A percentile compares a stretch with the other conserved stretches of the same genome.
phyloP scores from a whole-genome alignment of 2,329 filamentous ascomycete genomes.

The Microdochium trichocladiopsis region DNA sequence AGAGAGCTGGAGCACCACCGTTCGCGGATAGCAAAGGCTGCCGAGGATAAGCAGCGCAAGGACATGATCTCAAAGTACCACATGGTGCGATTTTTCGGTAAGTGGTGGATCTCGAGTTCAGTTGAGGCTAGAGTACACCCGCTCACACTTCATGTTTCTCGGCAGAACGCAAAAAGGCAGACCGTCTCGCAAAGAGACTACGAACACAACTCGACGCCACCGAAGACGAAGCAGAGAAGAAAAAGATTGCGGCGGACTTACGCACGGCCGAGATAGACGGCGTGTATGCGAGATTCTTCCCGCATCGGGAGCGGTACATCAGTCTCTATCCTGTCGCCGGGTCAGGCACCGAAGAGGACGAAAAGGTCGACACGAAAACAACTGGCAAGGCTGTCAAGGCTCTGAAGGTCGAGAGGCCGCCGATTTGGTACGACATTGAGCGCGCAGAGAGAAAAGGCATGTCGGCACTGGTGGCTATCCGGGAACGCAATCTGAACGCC shows the following conservation, averaged over 20 bases:
- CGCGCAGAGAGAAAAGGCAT: conserved; percentile 41
- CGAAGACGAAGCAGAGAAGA: conserved; percentile 42
- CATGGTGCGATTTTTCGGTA: conserved; percentile 80
- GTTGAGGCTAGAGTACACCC: conserved; percentile 2
- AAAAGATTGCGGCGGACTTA: conserved; percentile 47
- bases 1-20: conserved; percentile 62
- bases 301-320: conserved; percentile 64
- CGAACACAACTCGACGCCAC: conserved; percentile 47
- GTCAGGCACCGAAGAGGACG: conserved; percentile 17
- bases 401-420: conserved; percentile 39
- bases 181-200: conserved; percentile 58
- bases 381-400: conserved; percentile 31
- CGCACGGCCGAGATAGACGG: conserved; percentile 66
- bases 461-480: conserved; percentile 14
- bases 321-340: conserved; percentile 45
- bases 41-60: conserved; percentile 53
- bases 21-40: conserved; percentile 52
- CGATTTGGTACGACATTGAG: conserved; percentile 65
- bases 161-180: conserved; percentile 66
- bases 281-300: conserved; percentile 68
- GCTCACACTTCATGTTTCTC: conserved; percentile 4
- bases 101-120: conserved; percentile 11
- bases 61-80: conserved; percentile 75
- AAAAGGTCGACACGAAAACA: conserved; percentile 31
- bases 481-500: conserved; percentile 15